These are phyloP conservation scores for Chlorella vulgaris DNA, from an alignment of 139 green algal species.

Conservation along the genomic window DNA sequence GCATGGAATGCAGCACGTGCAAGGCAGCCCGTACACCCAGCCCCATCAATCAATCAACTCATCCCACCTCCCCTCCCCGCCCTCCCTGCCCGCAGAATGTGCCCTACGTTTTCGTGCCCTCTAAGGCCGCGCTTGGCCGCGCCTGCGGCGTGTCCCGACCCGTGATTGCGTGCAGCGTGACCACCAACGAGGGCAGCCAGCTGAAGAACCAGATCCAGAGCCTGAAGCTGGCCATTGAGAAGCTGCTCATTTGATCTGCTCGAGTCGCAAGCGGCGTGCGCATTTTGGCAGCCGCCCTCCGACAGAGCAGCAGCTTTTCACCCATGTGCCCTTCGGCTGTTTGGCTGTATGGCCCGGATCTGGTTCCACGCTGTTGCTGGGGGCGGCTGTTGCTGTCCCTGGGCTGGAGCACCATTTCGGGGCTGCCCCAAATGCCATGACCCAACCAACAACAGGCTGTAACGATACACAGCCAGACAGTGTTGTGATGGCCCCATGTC, in stretches of 20 bases:
- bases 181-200: conserved; percentile 97
- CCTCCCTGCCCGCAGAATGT: conserved; percentile 81
- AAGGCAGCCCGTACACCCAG: not conserved
- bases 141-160: conserved; percentile 96
- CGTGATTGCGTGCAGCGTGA: conserved; percentile 94
- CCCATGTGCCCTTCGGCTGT: conserved; percentile 5
- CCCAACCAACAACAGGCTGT: no score
- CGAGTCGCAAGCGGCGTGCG: not conserved
- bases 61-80: not conserved
- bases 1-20: not conserved
- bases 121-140: conserved; percentile 95
- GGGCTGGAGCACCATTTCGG: no score
- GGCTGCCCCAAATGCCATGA: no score
- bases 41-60: not conserved
- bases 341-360: not conserved
- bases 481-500: no score
- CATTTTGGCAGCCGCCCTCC: not conserved
- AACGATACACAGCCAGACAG: conserved; percentile 29
- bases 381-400: no score
- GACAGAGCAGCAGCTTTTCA: no score
- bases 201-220: conserved; percentile 96
- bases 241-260: conserved; percentile 88
- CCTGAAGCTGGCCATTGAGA: conserved; percentile 96
- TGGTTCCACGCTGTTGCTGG: no score
- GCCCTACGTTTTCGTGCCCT: conserved; percentile 98